These are phyloP conservation scores for Rhodotorula diobovata DNA, from an alignment of 768 basidiomycete genomes.

Conservation along the genomic window DNA sequence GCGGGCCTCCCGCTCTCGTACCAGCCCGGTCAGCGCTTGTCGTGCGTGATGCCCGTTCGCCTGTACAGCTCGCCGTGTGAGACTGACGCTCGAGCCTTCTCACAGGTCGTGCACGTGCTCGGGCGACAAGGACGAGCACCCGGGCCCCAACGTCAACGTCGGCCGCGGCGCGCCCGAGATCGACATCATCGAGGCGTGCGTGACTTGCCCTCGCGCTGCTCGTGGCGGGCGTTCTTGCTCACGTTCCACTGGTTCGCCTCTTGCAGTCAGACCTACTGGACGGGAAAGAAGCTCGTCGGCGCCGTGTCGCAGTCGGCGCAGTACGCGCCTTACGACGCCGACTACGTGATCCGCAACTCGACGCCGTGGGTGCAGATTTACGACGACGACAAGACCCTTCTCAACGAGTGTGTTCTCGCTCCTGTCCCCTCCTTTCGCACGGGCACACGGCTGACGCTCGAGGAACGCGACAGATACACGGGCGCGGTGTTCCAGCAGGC, in stretches of 20 bases:
- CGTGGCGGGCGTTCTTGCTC: constrained; percentile 45
- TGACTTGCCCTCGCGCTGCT: constrained; percentile 32
- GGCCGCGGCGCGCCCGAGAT: constrained; percentile 76
- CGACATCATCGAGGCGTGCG: constrained; percentile 65
- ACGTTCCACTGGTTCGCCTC: constrained; percentile 44
- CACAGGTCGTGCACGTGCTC: constrained; percentile 70
- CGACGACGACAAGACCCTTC: not conserved
- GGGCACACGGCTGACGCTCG: too few species aligned
- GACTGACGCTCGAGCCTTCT: not conserved
- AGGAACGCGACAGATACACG: too few species aligned
- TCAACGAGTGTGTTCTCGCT: constrained; percentile 17
- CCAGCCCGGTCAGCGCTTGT: constrained; percentile 80
- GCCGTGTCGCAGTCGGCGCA: constrained; percentile 77
- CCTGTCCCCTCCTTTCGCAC: too few species aligned
- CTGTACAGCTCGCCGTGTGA: not conserved
- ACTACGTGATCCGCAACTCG: constrained; percentile 59
- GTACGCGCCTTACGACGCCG: constrained; percentile 59
- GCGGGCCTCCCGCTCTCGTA: constrained; percentile 64
- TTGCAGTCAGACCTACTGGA: constrained; percentile 14
- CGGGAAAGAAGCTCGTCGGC: constrained; percentile 47
- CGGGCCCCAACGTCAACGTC: constrained; percentile 65
- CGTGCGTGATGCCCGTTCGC: constrained; percentile 43
- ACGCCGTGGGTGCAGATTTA: constrained; percentile 57
- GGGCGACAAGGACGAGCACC: constrained; percentile 67
- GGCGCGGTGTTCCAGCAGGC: constrained; percentile 74